Conservation (phyloP, 257 asterid species). For the Nicotiana tomentosiformis region DNA sequence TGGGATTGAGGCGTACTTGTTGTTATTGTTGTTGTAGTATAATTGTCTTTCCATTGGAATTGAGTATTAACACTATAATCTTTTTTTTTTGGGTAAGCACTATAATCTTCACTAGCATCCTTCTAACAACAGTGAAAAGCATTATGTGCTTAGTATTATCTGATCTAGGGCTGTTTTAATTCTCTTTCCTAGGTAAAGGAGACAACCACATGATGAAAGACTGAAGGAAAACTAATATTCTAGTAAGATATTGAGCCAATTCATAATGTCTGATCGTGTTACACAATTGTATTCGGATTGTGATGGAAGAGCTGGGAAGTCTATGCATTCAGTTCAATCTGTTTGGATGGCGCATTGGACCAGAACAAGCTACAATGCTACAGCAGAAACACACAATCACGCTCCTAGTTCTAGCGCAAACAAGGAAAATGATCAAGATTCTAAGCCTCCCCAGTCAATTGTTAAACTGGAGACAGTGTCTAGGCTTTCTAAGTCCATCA, state of each 20-base stretch:
- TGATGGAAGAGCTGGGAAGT: slow-evolving; percentile 30
- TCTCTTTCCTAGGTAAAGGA: slow-evolving; percentile 5
- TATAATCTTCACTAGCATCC: background rate
- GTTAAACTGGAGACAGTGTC: slow-evolving; percentile 19
- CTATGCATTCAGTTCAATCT: slow-evolving; percentile 38
- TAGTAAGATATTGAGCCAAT: slow-evolving; percentile 2
- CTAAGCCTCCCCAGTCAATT: slow-evolving; percentile 10
- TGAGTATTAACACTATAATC: background rate
- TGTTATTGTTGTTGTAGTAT: too few species aligned
- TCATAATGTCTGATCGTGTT: slow-evolving; percentile 43
- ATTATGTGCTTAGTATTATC: background rate
- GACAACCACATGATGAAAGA: slow-evolving; percentile 1
- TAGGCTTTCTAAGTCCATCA: slow-evolving; percentile 12
- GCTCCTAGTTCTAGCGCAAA: slow-evolving; percentile 16
- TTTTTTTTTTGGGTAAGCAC: too few species aligned
- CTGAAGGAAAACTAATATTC: slow-evolving; percentile 11
- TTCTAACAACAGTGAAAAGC: background rate
- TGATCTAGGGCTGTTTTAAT: background rate
- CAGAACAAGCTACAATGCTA: slow-evolving; percentile 21
- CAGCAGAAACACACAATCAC: slow-evolving; percentile 9
- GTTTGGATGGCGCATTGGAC: slow-evolving; percentile 72
- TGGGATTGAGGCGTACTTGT: too few species aligned
- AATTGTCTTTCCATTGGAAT: background rate
- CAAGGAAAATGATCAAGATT: slow-evolving; percentile 15
- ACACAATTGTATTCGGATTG: slow-evolving; percentile 12